phyloP scores from a whole-genome alignment of 169 alveolate species.

The Babesia gibsoni region DNA sequence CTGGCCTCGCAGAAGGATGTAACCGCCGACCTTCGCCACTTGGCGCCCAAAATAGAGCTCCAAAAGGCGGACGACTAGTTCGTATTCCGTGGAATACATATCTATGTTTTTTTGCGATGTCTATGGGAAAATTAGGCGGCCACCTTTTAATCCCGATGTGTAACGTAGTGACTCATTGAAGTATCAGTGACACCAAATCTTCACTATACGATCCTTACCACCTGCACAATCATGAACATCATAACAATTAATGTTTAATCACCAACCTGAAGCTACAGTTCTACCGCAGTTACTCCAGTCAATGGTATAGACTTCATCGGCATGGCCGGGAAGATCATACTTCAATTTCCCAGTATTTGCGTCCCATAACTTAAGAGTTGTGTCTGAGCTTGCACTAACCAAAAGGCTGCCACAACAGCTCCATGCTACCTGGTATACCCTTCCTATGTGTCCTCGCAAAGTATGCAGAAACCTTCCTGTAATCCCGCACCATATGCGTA shows the following conservation, averaged over 20 bases:
- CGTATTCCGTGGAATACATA: conserved; percentile 56
- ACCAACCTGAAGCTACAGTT: conserved; percentile 93
- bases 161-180: neutral
- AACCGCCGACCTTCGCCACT: conserved; percentile 55
- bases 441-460: conserved; percentile 97
- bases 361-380: conserved; percentile 94
- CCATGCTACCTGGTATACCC: conserved; percentile 96
- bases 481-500: conserved; percentile 87
- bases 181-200: conserved; percentile 61
- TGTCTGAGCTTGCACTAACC: conserved; percentile 93
- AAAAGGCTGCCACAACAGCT: conserved; percentile 93
- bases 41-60: conserved; percentile 49
- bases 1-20: conserved; percentile 54
- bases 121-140: neutral
- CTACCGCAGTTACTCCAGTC: conserved; percentile 98
- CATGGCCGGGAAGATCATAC: conserved; percentile 97
- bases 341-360: conserved; percentile 88
- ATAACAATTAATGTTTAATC: neutral
- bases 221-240: conserved; percentile 26
- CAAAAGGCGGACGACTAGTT: conserved; percentile 44
- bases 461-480: conserved; percentile 90
- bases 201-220: conserved; percentile 62
- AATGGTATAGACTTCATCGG: conserved; percentile 96
- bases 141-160: neutral
- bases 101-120: neutral